A percentile compares a stretch with the other conserved stretches of the same genome.
phyloP scores from a whole-genome alignment of 202 grass and related monocot genomes.

The Digitaria exilis region DNA sequence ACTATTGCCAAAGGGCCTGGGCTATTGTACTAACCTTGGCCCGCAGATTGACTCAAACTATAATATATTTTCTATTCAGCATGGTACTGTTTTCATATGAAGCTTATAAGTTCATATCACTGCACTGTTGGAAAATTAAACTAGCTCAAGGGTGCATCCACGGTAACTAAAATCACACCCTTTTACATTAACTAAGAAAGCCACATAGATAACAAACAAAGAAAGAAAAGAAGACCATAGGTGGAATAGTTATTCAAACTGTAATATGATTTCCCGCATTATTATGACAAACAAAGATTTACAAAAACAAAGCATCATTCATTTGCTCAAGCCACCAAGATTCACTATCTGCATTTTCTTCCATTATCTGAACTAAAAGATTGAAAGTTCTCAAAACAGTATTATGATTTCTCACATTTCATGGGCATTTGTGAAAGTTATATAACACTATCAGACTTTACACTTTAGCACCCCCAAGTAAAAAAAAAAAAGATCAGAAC shows the following conservation, averaged over 20 bases:
- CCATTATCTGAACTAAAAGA: neutral
- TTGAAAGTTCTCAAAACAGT: neutral
- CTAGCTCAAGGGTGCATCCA: neutral
- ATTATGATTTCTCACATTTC: neutral
- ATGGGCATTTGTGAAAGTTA: neutral
- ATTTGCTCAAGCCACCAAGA: neutral
- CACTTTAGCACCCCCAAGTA: neutral
- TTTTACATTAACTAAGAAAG: neutral
- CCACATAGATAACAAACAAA: neutral
- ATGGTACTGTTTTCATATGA: neutral
- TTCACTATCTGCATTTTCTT: neutral
- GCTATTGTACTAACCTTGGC: neutral
- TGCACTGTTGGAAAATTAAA: neutral
- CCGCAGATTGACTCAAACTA: neutral
- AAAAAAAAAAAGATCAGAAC: constrained; percentile 9
- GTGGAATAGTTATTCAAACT: too few relatives aligned
- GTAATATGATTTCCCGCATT: too few relatives aligned
- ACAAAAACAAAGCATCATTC: neutral
- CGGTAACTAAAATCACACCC: neutral
- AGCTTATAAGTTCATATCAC: neutral
- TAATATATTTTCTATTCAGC: neutral
- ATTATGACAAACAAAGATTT: too few relatives aligned
- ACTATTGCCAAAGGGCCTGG: too few relatives aligned
- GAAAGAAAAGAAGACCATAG: neutral
- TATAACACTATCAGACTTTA: neutral